Conservation (phyloP, 352 stramenopile genomes). For the Pythium aquatile region DNA sequence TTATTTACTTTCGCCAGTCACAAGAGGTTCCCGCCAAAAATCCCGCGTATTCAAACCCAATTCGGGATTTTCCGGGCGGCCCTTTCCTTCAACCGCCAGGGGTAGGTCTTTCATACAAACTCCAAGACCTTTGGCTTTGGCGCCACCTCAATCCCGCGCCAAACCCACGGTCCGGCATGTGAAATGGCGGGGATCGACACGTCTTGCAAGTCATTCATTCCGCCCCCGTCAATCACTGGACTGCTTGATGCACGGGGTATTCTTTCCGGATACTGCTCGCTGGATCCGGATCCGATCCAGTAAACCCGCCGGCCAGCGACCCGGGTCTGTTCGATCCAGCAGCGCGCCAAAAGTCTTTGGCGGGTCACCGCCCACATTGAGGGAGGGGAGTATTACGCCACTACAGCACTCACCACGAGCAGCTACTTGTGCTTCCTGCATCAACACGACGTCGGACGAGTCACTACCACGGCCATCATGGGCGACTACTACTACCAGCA, state of each 20-base stretch:
- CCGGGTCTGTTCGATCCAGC: not conserved
- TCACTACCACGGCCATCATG: slow-evolving; percentile 5
- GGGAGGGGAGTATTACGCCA: not conserved
- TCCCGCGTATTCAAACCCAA: slow-evolving; percentile 24
- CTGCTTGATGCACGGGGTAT: not conserved
- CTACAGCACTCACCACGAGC: not conserved
- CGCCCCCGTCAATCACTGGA: not conserved
- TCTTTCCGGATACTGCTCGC: slow-evolving; percentile 1
- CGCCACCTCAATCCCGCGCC: slow-evolving; percentile 10
- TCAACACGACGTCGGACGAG: slow-evolving; percentile 1
- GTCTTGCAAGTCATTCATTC: not conserved
- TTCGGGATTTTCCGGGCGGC: slow-evolving; percentile 18
- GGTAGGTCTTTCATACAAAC: slow-evolving; percentile 25
- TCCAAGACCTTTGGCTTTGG: slow-evolving; percentile 18
- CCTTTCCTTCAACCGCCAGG: slow-evolving; percentile 24
- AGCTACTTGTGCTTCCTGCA: not conserved
- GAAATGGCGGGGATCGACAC: slow-evolving; percentile 29
- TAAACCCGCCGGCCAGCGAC: not conserved
- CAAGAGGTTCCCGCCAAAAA: slow-evolving; percentile 27
- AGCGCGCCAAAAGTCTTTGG: slow-evolving; percentile 30
- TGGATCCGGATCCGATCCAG: slow-evolving; percentile 14
- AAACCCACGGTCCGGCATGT: not conserved
- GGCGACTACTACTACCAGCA: slow-evolving; percentile 19
- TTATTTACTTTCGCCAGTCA: slow-evolving; percentile 4
- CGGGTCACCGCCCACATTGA: slow-evolving; percentile 15